Evolutionary conservation across 106 monocot species (phyloP), one percentile per base, ranked within the genome.

Genomic region (Dioscorea dumetorum): DNA sequence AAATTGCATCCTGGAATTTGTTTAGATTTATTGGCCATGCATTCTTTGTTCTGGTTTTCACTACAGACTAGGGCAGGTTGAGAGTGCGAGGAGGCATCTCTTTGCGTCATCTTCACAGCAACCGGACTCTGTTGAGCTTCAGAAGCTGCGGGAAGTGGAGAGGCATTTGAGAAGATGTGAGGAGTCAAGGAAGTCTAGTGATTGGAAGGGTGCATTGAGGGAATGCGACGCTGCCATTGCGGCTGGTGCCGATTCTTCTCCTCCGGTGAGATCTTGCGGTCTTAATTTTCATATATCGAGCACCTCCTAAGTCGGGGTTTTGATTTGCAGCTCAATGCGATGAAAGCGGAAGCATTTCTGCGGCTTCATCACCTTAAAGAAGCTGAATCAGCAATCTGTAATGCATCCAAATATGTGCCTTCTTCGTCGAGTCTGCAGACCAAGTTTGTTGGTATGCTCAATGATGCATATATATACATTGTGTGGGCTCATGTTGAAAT

Each of bases 271-370:
- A 50, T 48, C 53, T 22, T 57, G 41, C 41, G 6, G 41, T 41
- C 41, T 41, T 41, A 8, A 8, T 41, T 41, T 41, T 41, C 2
- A 5, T 41, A 41, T 41, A 41, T 41, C 10, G 0, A 41, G 41
- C 41, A 8, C 10, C 9, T 41, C 41, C 10, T 10, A 8, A 10
- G 6, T 41, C 3, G 5, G 54, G 54, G 18, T 8, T 54, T 54
- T 4, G 18, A 54, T 52, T 62, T 61, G 70, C 78, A 95, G 95
- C 72, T 95, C 3, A 63, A 77, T 57, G 88, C 88, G 5, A 70
- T 67, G 13, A 91, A 76, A 78, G 82, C 85, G 9, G 95, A 95
- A 83, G 91, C 95, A 18, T 88, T 88, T 64, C 83, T 95, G 9
- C 78, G 63, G 0, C 81, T 95, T 8, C 87, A 84, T 35, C 81